A percentile compares a stretch with the other conserved stretches of the same genome.
Conservation (phyloP, 805 yeast species). For the Tetrapisispora taiwanensis region DNA sequence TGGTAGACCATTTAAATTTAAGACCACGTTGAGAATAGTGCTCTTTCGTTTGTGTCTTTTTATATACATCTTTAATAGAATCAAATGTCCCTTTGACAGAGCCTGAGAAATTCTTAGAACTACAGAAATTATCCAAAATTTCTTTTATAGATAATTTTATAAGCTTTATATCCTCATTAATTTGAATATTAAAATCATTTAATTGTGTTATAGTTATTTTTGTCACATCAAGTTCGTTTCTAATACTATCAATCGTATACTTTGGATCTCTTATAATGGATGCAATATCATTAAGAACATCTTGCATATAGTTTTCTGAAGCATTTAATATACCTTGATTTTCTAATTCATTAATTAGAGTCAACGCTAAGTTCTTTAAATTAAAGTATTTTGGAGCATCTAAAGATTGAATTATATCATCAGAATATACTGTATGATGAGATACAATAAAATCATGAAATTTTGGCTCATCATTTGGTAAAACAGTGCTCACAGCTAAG, state of each 20-base stretch:
- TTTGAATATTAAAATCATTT: constrained; percentile 35
- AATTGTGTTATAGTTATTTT: constrained; percentile 36
- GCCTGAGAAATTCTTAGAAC: constrained; percentile 24
- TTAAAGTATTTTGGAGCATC: constrained; percentile 51
- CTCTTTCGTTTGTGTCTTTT: constrained; percentile 28
- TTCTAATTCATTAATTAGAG: constrained; percentile 68
- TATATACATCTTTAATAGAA: constrained; percentile 34
- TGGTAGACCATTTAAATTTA: constrained; percentile 67
- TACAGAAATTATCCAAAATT: constrained; percentile 41
- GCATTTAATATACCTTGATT: constrained; percentile 53
- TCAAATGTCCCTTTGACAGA: constrained; percentile 21
- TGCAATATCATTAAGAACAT: constrained; percentile 72
- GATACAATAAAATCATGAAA: constrained; percentile 47
- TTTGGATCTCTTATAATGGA: constrained; percentile 57
- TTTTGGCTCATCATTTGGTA: constrained; percentile 52
- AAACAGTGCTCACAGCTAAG: constrained; percentile 17
- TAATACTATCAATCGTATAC: constrained; percentile 39
- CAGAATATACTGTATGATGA: constrained; percentile 26
- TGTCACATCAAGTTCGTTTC: constrained; percentile 37
- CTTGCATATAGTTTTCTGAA: constrained; percentile 58
- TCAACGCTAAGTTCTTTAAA: constrained; percentile 66
- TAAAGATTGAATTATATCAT: constrained; percentile 37
- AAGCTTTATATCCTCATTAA: constrained; percentile 33
- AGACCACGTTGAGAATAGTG: constrained; percentile 30
- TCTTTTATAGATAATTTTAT: constrained; percentile 41